Evolutionary conservation across 2,329 filamentous ascomycete species (phyloP).

Genomic region (Sporothrix globosa): DNA sequence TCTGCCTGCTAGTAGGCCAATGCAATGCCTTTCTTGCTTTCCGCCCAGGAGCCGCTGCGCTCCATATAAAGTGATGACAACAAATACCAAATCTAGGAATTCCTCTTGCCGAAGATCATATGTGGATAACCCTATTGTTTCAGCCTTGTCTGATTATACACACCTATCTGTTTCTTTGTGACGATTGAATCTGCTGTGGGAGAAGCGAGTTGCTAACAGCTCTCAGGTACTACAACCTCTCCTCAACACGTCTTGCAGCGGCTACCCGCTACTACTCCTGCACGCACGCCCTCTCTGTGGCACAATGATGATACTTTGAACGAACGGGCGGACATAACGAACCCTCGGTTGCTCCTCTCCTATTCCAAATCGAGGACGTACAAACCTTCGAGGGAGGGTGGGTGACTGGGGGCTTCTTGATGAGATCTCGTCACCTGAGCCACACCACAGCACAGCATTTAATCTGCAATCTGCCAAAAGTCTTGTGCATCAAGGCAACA

Average conservation of each 20-base stretch:
- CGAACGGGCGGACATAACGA: slow-evolving; percentile 71
- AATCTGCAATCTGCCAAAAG: neutral
- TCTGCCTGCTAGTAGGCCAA: neutral
- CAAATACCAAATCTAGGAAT: slow-evolving; percentile 63
- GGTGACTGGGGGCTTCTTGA: slow-evolving; percentile 58
- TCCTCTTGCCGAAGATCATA: slow-evolving; percentile 69
- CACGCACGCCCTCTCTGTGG: slow-evolving; percentile 35
- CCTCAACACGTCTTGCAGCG: slow-evolving; percentile 32
- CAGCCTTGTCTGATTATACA: slow-evolving; percentile 67
- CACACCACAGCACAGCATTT: slow-evolving; percentile 8
- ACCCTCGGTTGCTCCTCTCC: slow-evolving; percentile 51
- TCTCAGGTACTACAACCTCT: slow-evolving; percentile 33
- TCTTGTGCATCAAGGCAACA: neutral
- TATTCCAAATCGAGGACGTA: slow-evolving; percentile 62
- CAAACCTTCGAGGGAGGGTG: slow-evolving; percentile 60
- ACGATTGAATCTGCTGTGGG: slow-evolving; percentile 1
- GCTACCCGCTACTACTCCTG: slow-evolving; percentile 39
- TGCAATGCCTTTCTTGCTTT: neutral
- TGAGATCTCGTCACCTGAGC: slow-evolving; percentile 69
- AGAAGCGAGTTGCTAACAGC: slow-evolving; percentile 35
- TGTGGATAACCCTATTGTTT: slow-evolving; percentile 64
- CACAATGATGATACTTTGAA: slow-evolving; percentile 66
- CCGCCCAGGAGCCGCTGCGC: neutral
- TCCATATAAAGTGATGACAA: slow-evolving; percentile 59
- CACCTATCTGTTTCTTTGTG: slow-evolving; percentile 33